A percentile compares a stretch with the other conserved stretches of the same genome.
phyloP scores from a whole-genome alignment of 2,329 filamentous ascomycete genomes.

The Zasmidium cellare region DNA sequence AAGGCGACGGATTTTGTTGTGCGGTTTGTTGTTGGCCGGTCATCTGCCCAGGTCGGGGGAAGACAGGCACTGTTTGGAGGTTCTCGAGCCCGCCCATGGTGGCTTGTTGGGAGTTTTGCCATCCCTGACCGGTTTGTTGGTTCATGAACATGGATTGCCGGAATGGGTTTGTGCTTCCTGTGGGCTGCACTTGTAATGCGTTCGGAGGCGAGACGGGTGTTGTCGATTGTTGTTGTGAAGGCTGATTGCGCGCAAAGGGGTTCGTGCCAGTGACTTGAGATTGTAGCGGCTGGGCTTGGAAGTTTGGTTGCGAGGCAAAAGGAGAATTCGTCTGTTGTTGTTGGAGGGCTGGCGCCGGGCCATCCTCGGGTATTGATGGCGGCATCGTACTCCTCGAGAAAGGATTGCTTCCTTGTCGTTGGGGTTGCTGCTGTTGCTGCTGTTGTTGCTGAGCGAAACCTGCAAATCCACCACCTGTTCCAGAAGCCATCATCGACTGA shows the following conservation, averaged over 20 bases:
- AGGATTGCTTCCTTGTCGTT: conserved; percentile 44
- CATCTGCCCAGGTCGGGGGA: conserved; percentile 70
- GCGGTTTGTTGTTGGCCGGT: conserved; percentile 20
- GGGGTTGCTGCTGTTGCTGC: conserved; percentile 23
- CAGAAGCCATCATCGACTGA: conserved; percentile 72
- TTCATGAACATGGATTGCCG: conserved; percentile 88
- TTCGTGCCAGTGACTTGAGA: conserved; percentile 69
- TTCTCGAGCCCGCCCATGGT: conserved; percentile 80
- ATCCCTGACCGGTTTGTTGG: conserved; percentile 81
- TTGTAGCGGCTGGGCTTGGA: conserved; percentile 48
- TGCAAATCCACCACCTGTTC: conserved; percentile 14
- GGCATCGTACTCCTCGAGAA: conserved; percentile 60
- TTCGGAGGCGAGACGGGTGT: conserved; percentile 38
- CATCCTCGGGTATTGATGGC: conserved; percentile 27
- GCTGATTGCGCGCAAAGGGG: conserved; percentile 62
- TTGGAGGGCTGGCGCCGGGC: conserved; percentile 16
- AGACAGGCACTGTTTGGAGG: conserved; percentile 76
- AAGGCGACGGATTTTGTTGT: conserved; percentile 28
- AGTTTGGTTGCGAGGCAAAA: conserved; percentile 21
- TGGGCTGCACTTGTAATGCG: conserved; percentile 69
- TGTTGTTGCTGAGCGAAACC: conserved; percentile 8
- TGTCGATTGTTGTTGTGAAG: conserved; percentile 43
- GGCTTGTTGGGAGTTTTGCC: conserved; percentile 73
- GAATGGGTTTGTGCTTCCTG: conserved; percentile 92
- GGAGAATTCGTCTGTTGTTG: conserved; percentile 18